Evolutionary conservation across 2,329 filamentous ascomycete species (phyloP).

Genomic region (Seiridium cupressi): DNA sequence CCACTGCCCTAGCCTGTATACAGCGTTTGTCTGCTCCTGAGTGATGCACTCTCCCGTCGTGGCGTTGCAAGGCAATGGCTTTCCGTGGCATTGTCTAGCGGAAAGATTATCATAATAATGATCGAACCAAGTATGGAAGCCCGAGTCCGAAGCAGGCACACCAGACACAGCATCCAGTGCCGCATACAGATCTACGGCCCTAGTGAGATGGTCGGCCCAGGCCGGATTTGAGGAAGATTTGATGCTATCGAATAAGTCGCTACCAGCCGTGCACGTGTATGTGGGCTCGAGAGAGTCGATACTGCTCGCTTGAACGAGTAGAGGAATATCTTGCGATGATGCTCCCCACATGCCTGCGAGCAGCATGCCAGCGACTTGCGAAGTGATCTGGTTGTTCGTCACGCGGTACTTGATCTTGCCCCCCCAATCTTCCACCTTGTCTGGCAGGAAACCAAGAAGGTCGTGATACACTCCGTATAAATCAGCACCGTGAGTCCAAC

Average conservation of each 20-base stretch:
- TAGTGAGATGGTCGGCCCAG: conserved; percentile 66
- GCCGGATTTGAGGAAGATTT: conserved; percentile 39
- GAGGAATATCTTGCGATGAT: conserved; percentile 34
- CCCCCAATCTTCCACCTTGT: conserved; percentile 35
- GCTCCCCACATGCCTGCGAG: conserved; percentile 66
- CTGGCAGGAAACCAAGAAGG: conserved; percentile 66
- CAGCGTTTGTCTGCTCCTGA: conserved; percentile 60
- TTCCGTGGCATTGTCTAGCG: conserved; percentile 72
- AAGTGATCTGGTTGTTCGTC: conserved; percentile 80
- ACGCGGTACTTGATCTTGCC: conserved; percentile 63
- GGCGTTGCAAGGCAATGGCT: conserved; percentile 67
- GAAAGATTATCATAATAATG: conserved; percentile 87
- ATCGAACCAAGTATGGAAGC: conserved; percentile 72
- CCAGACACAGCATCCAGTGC: conserved; percentile 68
- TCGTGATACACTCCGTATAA: conserved; percentile 74
- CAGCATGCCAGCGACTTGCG: conserved; percentile 75
- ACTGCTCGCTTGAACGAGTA: conserved; percentile 51
- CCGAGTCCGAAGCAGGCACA: conserved; percentile 51
- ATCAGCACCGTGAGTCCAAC: conserved; percentile 73
- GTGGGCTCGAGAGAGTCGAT: conserved; percentile 74
- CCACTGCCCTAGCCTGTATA: conserved; percentile 76
- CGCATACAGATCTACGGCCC: conserved; percentile 52
- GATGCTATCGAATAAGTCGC: conserved; percentile 39
- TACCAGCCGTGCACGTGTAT: conserved; percentile 62
- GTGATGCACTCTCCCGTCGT: conserved; percentile 54